A percentile compares a stretch with the other conserved stretches of the same genome.
Conservation (phyloP, 768 basidiomycete genomes). For the Lentinus tigrinus region DNA sequence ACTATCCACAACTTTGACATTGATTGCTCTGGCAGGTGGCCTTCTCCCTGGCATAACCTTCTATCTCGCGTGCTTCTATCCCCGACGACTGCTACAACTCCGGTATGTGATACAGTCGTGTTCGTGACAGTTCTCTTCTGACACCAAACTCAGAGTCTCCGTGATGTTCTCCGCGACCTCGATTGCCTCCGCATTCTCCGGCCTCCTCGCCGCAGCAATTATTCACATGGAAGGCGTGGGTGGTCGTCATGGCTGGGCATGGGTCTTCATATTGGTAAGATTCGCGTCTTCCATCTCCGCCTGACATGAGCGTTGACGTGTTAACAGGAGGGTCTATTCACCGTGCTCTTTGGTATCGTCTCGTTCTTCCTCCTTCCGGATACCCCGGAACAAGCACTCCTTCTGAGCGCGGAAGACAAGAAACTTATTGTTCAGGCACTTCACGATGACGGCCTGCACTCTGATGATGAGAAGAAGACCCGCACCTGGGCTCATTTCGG, state of each 20-base stretch:
- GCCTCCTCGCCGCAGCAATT: slow-evolving; percentile 61
- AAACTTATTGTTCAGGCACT: background rate
- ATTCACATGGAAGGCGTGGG: slow-evolving; percentile 53
- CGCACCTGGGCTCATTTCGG: slow-evolving; percentile 61
- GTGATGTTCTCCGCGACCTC: slow-evolving; percentile 45
- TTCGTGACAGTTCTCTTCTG: slow-evolving; percentile 30
- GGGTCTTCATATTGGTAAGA: slow-evolving; percentile 61
- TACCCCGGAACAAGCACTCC: background rate
- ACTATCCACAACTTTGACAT: background rate
- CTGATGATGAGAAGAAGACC: slow-evolving; percentile 41
- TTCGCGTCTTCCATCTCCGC: background rate
- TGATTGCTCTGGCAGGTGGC: slow-evolving; percentile 28
- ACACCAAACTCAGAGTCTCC: slow-evolving; percentile 20
- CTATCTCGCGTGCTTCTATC: slow-evolving; percentile 30
- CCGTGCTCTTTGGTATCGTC: slow-evolving; percentile 51
- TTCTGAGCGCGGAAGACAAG: slow-evolving; percentile 6
- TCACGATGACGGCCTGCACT: slow-evolving; percentile 25
- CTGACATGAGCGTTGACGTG: background rate
- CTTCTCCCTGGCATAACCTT: slow-evolving; percentile 41
- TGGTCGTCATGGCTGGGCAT: slow-evolving; percentile 59
- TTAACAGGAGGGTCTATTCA: slow-evolving; percentile 58
- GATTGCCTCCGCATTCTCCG: slow-evolving; percentile 60
- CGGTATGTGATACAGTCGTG: slow-evolving; percentile 19
- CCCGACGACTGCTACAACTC: slow-evolving; percentile 28
- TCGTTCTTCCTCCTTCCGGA: slow-evolving; percentile 50